Evolutionary conservation across 495 filamentous ascomycete genomes (phyloP).

Genomic region (Aspergillus cristatus): DNA sequence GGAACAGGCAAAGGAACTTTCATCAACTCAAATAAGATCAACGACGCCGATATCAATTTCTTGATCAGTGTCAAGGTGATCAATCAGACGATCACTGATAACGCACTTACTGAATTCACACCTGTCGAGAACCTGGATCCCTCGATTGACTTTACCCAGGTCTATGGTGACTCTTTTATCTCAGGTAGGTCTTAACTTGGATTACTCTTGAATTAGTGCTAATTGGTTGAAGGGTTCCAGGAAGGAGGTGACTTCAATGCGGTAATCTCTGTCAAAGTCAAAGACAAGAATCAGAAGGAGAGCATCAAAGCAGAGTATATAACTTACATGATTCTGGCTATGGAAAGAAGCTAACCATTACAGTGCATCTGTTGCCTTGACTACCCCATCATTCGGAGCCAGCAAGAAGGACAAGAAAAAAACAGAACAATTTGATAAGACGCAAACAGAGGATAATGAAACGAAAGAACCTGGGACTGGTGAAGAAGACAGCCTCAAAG

Average conservation of each 20-base stretch:
- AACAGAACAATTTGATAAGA: background rate
- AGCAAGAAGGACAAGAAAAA: background rate
- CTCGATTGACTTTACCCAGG: conserved; percentile 4
- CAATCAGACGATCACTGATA: background rate
- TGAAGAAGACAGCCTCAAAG: background rate
- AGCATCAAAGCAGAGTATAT: conserved; percentile 3
- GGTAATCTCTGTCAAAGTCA: conserved; percentile 10
- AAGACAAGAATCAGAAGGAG: conserved; percentile 7
- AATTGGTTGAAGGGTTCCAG: conserved; percentile 5
- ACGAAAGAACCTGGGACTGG: background rate
- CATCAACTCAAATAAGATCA: background rate
- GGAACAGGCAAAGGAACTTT: background rate
- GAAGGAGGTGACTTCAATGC: conserved; percentile 12
- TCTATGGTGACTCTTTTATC: conserved; percentile 11
- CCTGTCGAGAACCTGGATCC: background rate
- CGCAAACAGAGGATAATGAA: background rate
- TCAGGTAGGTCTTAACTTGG: conserved; percentile 1
- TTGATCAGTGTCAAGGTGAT: background rate
- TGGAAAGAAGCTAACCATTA: background rate
- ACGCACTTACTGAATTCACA: conserved; percentile 1
- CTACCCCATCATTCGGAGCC: background rate
- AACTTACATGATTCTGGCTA: too few species aligned
- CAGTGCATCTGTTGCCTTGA: background rate
- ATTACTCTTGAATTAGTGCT: background rate
- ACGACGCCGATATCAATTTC: background rate